Conservation (phyloP, 768 basidiomycete genomes). For the Calocera cornea region DNA sequence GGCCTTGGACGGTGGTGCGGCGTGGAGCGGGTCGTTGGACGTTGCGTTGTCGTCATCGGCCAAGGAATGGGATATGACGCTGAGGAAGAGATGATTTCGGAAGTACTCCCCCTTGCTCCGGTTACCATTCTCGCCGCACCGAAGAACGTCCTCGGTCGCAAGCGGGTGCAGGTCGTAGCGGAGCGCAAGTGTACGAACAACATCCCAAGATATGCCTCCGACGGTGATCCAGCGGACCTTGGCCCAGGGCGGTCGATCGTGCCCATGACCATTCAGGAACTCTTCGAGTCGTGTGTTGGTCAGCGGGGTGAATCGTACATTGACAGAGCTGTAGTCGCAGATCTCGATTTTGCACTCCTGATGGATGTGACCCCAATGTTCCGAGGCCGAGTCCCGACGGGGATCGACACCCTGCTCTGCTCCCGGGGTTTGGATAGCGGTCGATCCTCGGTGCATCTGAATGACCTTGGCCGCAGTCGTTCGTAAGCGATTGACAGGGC, state of each 20-base stretch:
- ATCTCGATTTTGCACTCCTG: constrained; percentile 53
- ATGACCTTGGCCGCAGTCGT: constrained; percentile 48
- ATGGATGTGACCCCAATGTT: constrained; percentile 42
- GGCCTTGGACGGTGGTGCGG: too few species aligned
- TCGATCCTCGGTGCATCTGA: constrained; percentile 42
- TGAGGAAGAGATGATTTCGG: constrained; percentile 52
- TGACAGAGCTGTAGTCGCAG: constrained; percentile 48
- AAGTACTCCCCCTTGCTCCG: constrained; percentile 35
- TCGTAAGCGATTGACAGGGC: constrained; percentile 30
- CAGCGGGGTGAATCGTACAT: constrained; percentile 41
- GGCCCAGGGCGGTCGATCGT: constrained; percentile 43
- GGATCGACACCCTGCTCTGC: constrained; percentile 64
- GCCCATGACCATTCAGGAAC: constrained; percentile 34
- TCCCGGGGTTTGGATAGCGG: constrained; percentile 32
- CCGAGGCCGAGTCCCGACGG: constrained; percentile 41
- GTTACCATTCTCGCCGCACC: constrained; percentile 12
- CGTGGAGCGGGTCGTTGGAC: too few species aligned
- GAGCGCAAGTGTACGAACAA: constrained; percentile 50
- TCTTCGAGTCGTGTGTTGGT: constrained; percentile 48
- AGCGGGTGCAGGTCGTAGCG: constrained; percentile 35
- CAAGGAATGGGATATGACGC: constrained; percentile 51
- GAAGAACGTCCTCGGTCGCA: constrained; percentile 18
- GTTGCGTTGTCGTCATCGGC: neutral
- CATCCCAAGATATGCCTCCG: constrained; percentile 55
- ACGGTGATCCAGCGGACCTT: constrained; percentile 66